phyloP scores from a whole-genome alignment of 2,329 filamentous ascomycete genomes.

The Colletotrichum orbiculare region DNA sequence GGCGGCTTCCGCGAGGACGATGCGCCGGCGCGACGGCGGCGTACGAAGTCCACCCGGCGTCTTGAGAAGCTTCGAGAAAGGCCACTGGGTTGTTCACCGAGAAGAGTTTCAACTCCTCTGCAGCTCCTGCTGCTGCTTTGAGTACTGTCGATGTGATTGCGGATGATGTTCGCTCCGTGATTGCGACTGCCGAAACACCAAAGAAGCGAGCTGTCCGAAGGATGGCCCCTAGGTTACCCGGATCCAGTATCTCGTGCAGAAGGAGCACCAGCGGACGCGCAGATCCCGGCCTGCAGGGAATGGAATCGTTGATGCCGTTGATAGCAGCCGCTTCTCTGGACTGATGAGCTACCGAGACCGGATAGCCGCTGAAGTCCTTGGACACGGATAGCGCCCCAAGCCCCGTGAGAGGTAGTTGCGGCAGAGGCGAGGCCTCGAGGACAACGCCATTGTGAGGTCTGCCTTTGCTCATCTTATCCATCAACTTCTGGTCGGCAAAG shows the following conservation, averaged over 20 bases:
- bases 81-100: slow-evolving; percentile 72
- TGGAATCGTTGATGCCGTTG: slow-evolving; percentile 74
- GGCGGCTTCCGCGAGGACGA: slow-evolving; percentile 46
- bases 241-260: slow-evolving; percentile 82
- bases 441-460: slow-evolving; percentile 92
- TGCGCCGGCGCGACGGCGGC: slow-evolving; percentile 71
- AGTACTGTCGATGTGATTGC: slow-evolving; percentile 80
- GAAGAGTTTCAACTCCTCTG: slow-evolving; percentile 82
- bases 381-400: slow-evolving; percentile 59
- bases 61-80: slow-evolving; percentile 76
- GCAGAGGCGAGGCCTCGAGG: slow-evolving; percentile 86
- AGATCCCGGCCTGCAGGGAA: slow-evolving; percentile 49
- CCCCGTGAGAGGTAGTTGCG: slow-evolving; percentile 73
- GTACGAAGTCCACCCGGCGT: slow-evolving; percentile 84
- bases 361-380: slow-evolving; percentile 61
- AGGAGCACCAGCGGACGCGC: slow-evolving; percentile 78
- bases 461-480: slow-evolving; percentile 85
- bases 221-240: slow-evolving; percentile 90
- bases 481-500: slow-evolving; percentile 71
- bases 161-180: slow-evolving; percentile 79
- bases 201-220: slow-evolving; percentile 90
- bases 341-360: slow-evolving; percentile 72
- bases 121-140: slow-evolving; percentile 89
- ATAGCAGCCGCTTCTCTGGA: slow-evolving; percentile 78
- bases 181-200: slow-evolving; percentile 85